Conservation (phyloP, 2,329 filamentous ascomycete genomes). For the Dryadomyces quercivorus region DNA sequence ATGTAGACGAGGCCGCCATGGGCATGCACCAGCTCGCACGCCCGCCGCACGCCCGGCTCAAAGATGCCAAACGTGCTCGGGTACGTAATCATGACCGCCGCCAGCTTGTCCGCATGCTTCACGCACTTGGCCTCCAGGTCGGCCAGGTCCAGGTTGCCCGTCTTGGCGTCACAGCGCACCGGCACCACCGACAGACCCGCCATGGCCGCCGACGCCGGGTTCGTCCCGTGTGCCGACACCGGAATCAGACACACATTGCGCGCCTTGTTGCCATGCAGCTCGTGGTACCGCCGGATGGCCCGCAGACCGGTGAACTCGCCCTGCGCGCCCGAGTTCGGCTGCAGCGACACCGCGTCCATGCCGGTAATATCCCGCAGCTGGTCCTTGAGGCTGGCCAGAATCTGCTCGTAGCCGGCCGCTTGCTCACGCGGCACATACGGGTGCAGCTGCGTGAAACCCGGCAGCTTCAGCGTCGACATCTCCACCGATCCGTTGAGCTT, state of each 20-base stretch:
- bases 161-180: constrained; percentile 78
- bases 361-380: constrained; percentile 77
- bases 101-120: constrained; percentile 74
- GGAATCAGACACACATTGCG: constrained; percentile 91
- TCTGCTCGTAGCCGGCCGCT: constrained; percentile 53
- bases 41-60: constrained; percentile 77
- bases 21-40: constrained; percentile 73
- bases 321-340: constrained; percentile 93
- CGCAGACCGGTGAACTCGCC: constrained; percentile 88
- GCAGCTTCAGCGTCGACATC: constrained; percentile 76
- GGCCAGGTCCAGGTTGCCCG: constrained; percentile 77
- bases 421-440: constrained; percentile 59
- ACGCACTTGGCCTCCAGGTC: constrained; percentile 83
- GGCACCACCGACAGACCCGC: constrained; percentile 88
- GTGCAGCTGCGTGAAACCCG: constrained; percentile 67
- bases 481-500: constrained; percentile 91
- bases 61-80: constrained; percentile 93
- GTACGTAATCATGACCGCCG: constrained; percentile 94
- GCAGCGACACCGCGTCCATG: constrained; percentile 79
- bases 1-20: constrained; percentile 94
- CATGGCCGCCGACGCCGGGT: constrained; percentile 92
- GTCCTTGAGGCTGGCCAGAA: constrained; percentile 61
- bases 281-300: constrained; percentile 74
- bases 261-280: constrained; percentile 53
- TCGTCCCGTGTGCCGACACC: constrained; percentile 89